Conservation (phyloP, 1,284 basidiomycete species). For the Apiotrichum laibachii region DNA sequence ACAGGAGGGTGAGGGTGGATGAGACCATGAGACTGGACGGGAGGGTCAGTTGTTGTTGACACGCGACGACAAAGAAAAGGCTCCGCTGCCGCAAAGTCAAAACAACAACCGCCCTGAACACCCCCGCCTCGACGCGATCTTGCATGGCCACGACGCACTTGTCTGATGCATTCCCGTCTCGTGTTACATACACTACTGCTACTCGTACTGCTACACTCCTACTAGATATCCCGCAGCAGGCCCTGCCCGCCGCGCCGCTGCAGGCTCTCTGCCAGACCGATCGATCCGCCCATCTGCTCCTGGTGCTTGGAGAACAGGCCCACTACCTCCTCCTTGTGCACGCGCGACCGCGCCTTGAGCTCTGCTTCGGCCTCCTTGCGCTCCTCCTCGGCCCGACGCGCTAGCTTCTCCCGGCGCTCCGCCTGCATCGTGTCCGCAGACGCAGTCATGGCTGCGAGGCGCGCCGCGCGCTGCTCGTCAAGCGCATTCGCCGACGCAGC, state of each 20-base stretch:
- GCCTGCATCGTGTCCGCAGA: constrained; percentile 61
- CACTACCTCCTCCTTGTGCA: constrained; percentile 44
- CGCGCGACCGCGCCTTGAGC: constrained; percentile 35
- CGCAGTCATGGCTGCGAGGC: constrained; percentile 78
- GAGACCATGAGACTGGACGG: no score
- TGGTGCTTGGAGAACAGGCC: constrained; percentile 48
- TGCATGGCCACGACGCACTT: no score
- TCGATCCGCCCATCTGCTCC: constrained; percentile 33
- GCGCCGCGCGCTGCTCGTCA: constrained; percentile 68
- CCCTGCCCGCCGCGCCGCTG: constrained; percentile 47
- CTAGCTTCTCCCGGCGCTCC: constrained; percentile 36
- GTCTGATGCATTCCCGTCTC: not conserved
- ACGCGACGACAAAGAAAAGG: no score
- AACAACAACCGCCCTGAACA: no score
- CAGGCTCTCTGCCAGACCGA: constrained; percentile 45
- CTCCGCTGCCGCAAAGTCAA: no score
- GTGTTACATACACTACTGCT: not conserved
- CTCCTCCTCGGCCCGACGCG: constrained; percentile 38
- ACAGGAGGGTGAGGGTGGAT: no score
- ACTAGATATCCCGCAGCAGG: constrained; percentile 41
- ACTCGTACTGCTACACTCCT: no score
- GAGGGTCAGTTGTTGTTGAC: no score
- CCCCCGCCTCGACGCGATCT: no score
- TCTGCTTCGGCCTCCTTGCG: constrained; percentile 33
- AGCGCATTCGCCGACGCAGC: constrained; percentile 20